These are phyloP conservation scores for Cordyceps fumosorosea DNA, from an alignment of 2,329 filamentous ascomycete genomes.

Conservation along the genomic window DNA sequence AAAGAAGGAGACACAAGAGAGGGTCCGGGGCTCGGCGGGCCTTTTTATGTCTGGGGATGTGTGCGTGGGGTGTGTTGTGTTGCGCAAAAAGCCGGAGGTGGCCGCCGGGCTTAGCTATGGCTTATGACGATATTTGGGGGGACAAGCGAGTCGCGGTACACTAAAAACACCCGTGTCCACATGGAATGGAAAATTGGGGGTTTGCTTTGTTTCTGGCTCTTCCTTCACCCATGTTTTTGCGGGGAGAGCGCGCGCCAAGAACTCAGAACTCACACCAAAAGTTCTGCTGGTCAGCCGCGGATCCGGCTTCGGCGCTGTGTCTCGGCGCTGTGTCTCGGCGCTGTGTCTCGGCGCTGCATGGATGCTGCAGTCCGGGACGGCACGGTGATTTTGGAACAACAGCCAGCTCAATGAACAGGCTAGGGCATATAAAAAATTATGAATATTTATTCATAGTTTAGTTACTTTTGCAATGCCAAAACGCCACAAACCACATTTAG, in stretches of 20 bases:
- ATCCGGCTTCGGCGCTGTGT: not conserved
- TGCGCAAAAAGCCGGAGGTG: not conserved
- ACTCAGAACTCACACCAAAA: not conserved
- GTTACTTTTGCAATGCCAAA: not conserved
- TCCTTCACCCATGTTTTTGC: not conserved
- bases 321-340: not conserved
- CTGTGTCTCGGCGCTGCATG: not conserved
- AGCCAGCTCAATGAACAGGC: not conserved
- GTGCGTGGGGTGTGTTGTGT: not conserved
- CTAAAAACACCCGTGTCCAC: not conserved
- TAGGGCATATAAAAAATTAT: too few relatives aligned
- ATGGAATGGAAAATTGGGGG: not conserved
- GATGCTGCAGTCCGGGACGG: not conserved
- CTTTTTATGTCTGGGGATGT: not conserved
- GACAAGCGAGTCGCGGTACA: not conserved
- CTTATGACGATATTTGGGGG: conserved; percentile 1
- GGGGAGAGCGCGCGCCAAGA: not conserved
- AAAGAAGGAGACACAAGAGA: too few relatives aligned
- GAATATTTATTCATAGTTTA: not conserved
- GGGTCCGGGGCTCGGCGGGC: not conserved
- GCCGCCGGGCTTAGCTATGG: not conserved
- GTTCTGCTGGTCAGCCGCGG: not conserved
- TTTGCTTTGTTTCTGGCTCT: not conserved
- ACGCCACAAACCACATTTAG: not conserved
- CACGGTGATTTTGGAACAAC: not conserved